Evolutionary conservation across 192 early-diverging fungal genomes (phyloP).

Genomic region (Podila minutissima): DNA sequence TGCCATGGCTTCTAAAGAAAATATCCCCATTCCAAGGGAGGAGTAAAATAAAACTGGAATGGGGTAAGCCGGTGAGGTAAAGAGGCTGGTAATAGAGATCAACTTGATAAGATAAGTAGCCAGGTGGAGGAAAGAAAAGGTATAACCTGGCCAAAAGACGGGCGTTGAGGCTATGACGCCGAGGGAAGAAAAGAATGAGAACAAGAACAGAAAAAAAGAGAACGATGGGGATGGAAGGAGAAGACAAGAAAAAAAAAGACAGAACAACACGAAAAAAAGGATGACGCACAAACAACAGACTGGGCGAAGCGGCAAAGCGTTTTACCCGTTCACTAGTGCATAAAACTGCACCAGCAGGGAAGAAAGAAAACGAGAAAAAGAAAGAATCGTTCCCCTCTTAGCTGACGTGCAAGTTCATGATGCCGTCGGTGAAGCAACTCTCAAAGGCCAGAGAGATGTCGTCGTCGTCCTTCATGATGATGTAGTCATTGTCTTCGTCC

Average conservation of each 20-base stretch:
- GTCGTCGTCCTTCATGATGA: slow-evolving; percentile 87
- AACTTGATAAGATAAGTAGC: too few relatives aligned
- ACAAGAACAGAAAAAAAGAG: background rate
- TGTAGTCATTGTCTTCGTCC: slow-evolving; percentile 94
- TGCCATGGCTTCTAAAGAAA: too few relatives aligned
- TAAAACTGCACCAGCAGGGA: background rate
- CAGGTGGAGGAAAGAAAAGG: too few relatives aligned
- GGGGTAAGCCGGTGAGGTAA: too few relatives aligned
- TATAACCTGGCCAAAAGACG: background rate
- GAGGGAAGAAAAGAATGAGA: background rate
- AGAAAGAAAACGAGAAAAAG: background rate
- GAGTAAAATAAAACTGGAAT: too few relatives aligned
- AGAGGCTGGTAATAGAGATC: too few relatives aligned
- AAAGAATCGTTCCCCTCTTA: slow-evolving; percentile 17
- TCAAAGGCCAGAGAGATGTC: slow-evolving; percentile 96
- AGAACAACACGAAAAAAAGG: background rate
- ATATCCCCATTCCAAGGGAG: too few relatives aligned
- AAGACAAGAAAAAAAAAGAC: background rate
- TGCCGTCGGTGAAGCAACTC: slow-evolving; percentile 54
- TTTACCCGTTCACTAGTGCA: background rate
- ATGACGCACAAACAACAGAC: background rate
- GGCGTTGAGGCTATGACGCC: background rate
- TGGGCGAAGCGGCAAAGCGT: background rate
- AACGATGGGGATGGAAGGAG: background rate
- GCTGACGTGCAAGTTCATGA: slow-evolving; percentile 65